Evolutionary conservation across 768 basidiomycete genomes (phyloP).

Genomic region (Amanita muscaria): DNA sequence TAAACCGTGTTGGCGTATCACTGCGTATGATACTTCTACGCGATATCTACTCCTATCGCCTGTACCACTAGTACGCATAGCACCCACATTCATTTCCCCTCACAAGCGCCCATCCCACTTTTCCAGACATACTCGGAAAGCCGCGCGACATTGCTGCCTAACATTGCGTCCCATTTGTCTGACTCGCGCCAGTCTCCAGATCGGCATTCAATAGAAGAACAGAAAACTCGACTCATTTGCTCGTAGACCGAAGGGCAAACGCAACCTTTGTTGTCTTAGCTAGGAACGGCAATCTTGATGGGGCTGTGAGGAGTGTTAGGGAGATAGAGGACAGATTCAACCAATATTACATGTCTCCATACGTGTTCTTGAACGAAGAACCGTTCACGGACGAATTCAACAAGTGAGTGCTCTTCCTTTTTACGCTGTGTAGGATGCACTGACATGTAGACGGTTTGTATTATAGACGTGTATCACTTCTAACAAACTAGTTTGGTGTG

Average conservation of each 20-base stretch:
- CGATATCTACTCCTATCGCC: slow-evolving; percentile 27
- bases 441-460: neutral
- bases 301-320: slow-evolving; percentile 57
- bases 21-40: slow-evolving; percentile 21
- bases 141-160: slow-evolving; percentile 36
- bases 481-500: slow-evolving; percentile 39
- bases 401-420: slow-evolving; percentile 31
- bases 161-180: slow-evolving; percentile 19
- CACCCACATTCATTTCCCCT: no score
- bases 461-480: slow-evolving; percentile 21
- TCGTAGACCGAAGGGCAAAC: slow-evolving; percentile 23
- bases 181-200: neutral
- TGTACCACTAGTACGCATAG: slow-evolving; percentile 23
- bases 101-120: no score
- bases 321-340: slow-evolving; percentile 83
- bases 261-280: slow-evolving; percentile 46
- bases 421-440: neutral
- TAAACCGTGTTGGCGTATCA: no score
- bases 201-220: slow-evolving; percentile 8
- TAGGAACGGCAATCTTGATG: slow-evolving; percentile 56
- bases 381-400: slow-evolving; percentile 72
- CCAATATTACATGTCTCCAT: slow-evolving; percentile 66
- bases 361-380: slow-evolving; percentile 80
- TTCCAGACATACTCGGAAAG: slow-evolving; percentile 25
- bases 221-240: slow-evolving; percentile 12